Conservation (phyloP, 2,329 filamentous ascomycete species). For the Verticillium tricorpus region DNA sequence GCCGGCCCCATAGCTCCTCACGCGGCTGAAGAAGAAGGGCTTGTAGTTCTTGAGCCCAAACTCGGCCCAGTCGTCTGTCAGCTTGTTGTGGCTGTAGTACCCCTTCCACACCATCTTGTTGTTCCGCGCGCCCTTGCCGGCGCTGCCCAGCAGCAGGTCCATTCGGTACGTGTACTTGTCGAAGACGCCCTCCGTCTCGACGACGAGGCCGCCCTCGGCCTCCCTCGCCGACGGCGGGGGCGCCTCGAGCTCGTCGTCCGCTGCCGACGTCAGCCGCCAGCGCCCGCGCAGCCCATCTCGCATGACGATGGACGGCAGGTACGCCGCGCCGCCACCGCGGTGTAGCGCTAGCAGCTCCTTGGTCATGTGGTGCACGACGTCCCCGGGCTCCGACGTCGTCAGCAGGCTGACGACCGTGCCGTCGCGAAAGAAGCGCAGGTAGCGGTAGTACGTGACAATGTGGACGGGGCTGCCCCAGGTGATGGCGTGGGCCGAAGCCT, state of each 20-base stretch:
- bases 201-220: slow-evolving; percentile 63
- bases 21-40: slow-evolving; percentile 63
- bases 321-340: slow-evolving; percentile 21
- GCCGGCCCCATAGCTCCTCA: slow-evolving; percentile 55
- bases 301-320: slow-evolving; percentile 53
- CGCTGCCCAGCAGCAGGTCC: slow-evolving; percentile 66
- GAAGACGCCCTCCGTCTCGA: slow-evolving; percentile 83
- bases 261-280: slow-evolving; percentile 34
- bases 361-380: slow-evolving; percentile 81
- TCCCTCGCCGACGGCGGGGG: slow-evolving; percentile 23
- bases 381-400: slow-evolving; percentile 75
- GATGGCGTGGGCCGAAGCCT: slow-evolving; percentile 62
- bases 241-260: slow-evolving; percentile 24
- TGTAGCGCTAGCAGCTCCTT: slow-evolving; percentile 58
- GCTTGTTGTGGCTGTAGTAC: slow-evolving; percentile 84
- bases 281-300: slow-evolving; percentile 56
- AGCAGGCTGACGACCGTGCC: slow-evolving; percentile 78
- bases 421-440: slow-evolving; percentile 90
- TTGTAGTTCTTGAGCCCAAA: slow-evolving; percentile 65
- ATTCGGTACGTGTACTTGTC: slow-evolving; percentile 80
- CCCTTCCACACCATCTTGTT: slow-evolving; percentile 87
- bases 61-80: slow-evolving; percentile 87
- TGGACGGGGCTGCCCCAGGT: slow-evolving; percentile 82
- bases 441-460: slow-evolving; percentile 97
- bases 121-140: slow-evolving; percentile 63